Base-by-base conservation (phyloP, 345 rosid species). In the Heritiera littoralis region DNA sequence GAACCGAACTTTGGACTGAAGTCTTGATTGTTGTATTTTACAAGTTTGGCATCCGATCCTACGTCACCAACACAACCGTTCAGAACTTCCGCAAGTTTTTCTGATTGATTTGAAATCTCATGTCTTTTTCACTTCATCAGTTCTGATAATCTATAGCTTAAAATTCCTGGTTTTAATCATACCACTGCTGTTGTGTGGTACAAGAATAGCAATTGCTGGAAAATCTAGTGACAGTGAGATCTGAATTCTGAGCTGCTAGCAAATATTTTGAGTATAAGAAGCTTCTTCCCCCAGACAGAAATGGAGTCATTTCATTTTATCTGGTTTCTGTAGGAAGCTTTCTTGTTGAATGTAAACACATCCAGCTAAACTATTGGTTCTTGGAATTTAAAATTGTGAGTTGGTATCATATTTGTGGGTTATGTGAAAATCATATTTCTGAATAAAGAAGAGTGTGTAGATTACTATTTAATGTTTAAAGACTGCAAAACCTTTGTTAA, bases 211-310 rank as follows among this genome's bases (percentile, higher is more conserved):
- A 43, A 80, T 4, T 40, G 61, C 10, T 59, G 35, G 41, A 10
- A 75, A 32, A 68, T 68, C 55, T 38, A 38, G 38, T 49, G 74
- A 48, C 70, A 75, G 28, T 0, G 79, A 76, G 72, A 58, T 17
- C 69, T 68, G 4, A 76, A 75, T 64, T 30, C 75, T 68, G 4
- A 76, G 68, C 71, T 30, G 46, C 45, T 23, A 63, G 70, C 3
- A 72, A 52, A 55, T 41, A 54, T 9, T 65, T 73, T 13, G 78
- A 32, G 49, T 20, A 10, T 40, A 49, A 17, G 43, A 77, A 54
- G 51, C 77, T 60, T 72, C 75, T 64, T 79, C 45, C 41, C 14
- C 35, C 3, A 35, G 35, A 79, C 45, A n/a, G 54, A 78, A 69
- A 56, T 38, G 43, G 71, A 43, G 66, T 65, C 73, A 55, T 76